These are phyloP conservation scores for Lichtheimia hyalospora DNA, from an alignment of 371 early-diverging fungal genomes.

Conservation along the genomic window DNA sequence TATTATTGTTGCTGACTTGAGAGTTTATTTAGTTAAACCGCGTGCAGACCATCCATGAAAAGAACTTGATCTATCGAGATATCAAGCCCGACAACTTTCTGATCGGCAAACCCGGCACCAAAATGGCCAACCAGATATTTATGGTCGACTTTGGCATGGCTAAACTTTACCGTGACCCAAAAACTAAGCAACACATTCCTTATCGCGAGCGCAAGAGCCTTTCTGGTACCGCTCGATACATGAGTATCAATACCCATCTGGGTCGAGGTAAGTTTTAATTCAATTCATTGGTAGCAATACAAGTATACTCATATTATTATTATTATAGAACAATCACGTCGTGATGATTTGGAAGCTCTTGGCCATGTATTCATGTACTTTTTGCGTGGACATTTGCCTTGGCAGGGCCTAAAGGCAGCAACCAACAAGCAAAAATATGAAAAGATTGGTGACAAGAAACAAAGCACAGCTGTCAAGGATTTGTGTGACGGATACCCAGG, in stretches of 20 bases:
- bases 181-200: conserved; percentile 89
- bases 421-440: conserved; percentile 99
- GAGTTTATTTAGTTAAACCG: conserved; percentile 65
- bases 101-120: conserved; percentile 75
- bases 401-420: conserved; percentile 99
- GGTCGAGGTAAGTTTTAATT: conserved; percentile 56
- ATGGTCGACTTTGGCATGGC: conserved; percentile 97
- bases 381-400: conserved; percentile 96
- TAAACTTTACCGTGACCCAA: conserved; percentile 89
- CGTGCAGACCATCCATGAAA: conserved; percentile 95
- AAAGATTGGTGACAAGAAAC: conserved; percentile 98
- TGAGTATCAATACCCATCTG: conserved; percentile 94
- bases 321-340: conserved; percentile 87
- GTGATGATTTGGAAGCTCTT: conserved; percentile 98
- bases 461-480: conserved; percentile 88
- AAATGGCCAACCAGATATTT: conserved; percentile 63
- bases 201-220: conserved; percentile 87
- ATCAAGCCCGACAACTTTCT: conserved; percentile 99
- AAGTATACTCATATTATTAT: not conserved
- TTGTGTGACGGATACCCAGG: conserved; percentile 92
- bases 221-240: conserved; percentile 95
- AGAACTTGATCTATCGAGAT: conserved; percentile 97
- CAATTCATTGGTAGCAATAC: not conserved
- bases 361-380: conserved; percentile 99
- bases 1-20: not conserved